Evolutionary conservation across 2,329 filamentous ascomycete species (phyloP), one percentile per base, ranked within the genome.

Genomic region (Exophiala sp.): DNA sequence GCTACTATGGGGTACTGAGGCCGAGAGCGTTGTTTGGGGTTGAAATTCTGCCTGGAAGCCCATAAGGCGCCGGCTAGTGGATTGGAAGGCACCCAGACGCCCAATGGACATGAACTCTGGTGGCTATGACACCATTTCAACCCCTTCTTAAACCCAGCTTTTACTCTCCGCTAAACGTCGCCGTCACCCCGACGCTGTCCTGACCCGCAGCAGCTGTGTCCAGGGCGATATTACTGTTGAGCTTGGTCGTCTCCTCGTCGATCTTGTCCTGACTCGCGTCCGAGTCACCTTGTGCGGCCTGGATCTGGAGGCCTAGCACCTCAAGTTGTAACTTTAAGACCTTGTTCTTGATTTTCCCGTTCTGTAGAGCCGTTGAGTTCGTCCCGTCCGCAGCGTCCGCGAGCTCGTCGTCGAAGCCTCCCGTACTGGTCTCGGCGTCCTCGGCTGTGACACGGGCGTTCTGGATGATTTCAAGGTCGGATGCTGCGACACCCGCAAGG

Each of bases 341-440:
- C 72, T 82, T 82, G 71, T 82, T 83, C 74, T 82, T 81, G 63
- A 75, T 82, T 71, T 82, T 82, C 62, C 80, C 79, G 47, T 72
- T 72, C 68, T 79, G 70, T 12, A 82, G 71, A 9, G 77, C 76
- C 36, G 70, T 75, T 0, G 71, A 74, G 10, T 70, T 65, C 24
- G 24, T 29, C 16, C 68, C 70, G 24, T 67, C 70, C 20, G 66
- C 72, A 7, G 78, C 78, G 2, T 72, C 74, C 10, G 68, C 71
- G 55, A 80, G 77, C 36, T 78, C 75, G 12, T 77, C 72, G 68
- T 83, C 81, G 71, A 82, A 83, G 34, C 73, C 75, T 10, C 56
- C 56, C 5, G 48, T 50, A 7, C 60, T 64, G 0, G 70, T 71
- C 68, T 83, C 81, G n/a, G 80, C 80, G 20, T 69, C 65, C 65